These are phyloP conservation scores for Linum usitatissimum DNA, from an alignment of 345 rosid species.

Conservation along the genomic window DNA sequence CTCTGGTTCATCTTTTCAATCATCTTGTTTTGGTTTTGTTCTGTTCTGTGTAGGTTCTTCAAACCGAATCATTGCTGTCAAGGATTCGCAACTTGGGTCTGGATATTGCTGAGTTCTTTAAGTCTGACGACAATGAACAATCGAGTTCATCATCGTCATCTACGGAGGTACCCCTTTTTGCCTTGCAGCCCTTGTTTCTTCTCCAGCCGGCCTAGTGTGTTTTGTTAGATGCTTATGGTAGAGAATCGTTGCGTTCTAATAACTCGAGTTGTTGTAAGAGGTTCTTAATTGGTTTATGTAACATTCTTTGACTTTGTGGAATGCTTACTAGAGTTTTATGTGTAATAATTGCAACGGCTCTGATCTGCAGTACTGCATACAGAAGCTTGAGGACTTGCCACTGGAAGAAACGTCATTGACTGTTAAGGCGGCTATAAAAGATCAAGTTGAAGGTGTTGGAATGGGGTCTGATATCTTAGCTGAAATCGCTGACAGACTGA, in stretches of 20 bases:
- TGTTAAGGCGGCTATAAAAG: constrained; percentile 48
- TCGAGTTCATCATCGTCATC: constrained; percentile 53
- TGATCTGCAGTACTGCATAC: constrained; percentile 49
- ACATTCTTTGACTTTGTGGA: background rate
- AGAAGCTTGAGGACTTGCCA: constrained; percentile 50
- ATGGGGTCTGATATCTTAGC: constrained; percentile 45
- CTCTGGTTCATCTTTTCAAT: background rate
- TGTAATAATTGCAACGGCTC: constrained; percentile 18
- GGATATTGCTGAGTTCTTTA: constrained; percentile 50
- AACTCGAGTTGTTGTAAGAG: too few relatives aligned
- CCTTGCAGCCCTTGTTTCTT: background rate
- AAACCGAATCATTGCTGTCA: constrained; percentile 54
- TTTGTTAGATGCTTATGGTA: too few relatives aligned
- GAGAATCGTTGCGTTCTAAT: too few relatives aligned
- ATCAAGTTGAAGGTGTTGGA: constrained; percentile 47
- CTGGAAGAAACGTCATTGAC: constrained; percentile 44
- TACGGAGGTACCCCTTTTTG: constrained; percentile 49
- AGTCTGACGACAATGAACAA: constrained; percentile 42
- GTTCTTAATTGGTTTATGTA: background rate
- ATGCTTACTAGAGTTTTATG: constrained; percentile 7
- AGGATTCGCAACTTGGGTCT: constrained; percentile 47
- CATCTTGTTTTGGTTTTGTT: constrained; percentile 2
- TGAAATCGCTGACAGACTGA: constrained; percentile 55
- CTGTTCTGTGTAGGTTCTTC: constrained; percentile 51
- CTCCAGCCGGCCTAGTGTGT: background rate